These are phyloP conservation scores for Sanghuangporus weigelae DNA, from an alignment of 1,284 basidiomycete species.

Conservation along the genomic window DNA sequence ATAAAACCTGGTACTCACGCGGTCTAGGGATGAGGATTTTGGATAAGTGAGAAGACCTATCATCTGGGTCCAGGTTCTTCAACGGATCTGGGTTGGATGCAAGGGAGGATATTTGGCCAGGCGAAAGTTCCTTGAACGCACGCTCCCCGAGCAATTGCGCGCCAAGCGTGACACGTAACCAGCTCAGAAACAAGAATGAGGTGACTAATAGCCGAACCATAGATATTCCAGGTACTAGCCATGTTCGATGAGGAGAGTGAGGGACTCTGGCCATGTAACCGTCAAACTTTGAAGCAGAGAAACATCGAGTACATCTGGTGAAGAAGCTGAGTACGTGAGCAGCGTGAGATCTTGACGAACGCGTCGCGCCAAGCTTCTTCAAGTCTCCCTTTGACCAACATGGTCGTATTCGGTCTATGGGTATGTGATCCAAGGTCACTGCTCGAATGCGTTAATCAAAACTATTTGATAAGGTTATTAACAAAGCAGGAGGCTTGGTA, in stretches of 20 bases:
- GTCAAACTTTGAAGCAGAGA: not conserved
- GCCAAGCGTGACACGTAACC: conserved; percentile 2
- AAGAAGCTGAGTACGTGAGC: not conserved
- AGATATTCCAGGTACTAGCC: not conserved
- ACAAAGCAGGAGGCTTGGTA: conserved; percentile 96
- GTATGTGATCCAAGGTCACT: conserved; percentile 31
- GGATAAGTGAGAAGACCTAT: conserved; percentile 69
- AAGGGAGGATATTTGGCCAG: conserved; percentile 46
- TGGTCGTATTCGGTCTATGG: conserved; percentile 82
- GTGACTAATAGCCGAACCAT: conserved; percentile 17
- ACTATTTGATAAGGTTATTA: conserved; percentile 91
- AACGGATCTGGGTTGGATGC: conserved; percentile 54
- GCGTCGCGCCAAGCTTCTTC: conserved; percentile 3
- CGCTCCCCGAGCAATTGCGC: conserved; percentile 32
- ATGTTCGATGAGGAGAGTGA: not conserved
- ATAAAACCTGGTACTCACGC: conserved; percentile 43
- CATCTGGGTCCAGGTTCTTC: conserved; percentile 57
- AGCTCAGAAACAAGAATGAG: conserved; percentile 18
- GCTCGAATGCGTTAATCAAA: conserved; percentile 18
- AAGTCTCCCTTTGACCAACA: conserved; percentile 26
- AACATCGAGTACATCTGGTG: not conserved
- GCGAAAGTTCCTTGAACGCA: conserved; percentile 44
- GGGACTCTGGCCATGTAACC: not conserved
- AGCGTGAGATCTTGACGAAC: not conserved
- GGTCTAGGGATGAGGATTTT: conserved; percentile 79